A percentile compares a stretch with the other conserved stretches of the same genome.
phyloP scores from a whole-genome alignment of 768 basidiomycete species.

The Rhodotorula sphaerocarpa region DNA sequence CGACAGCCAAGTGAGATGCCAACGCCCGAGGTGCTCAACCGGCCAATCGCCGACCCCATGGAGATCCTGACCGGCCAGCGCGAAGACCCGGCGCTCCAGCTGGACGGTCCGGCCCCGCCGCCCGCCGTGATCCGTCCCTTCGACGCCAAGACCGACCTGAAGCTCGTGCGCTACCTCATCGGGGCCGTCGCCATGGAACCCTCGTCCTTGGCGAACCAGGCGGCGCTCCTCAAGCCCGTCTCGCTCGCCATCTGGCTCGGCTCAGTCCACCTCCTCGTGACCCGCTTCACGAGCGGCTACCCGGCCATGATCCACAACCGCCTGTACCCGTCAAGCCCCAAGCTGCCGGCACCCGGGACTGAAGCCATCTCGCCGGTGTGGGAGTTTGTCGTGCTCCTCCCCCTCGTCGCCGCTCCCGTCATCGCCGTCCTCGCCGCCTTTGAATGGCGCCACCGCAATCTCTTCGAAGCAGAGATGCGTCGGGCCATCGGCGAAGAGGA shows the following conservation, averaged over 20 bases:
- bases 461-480: slow-evolving; percentile 32
- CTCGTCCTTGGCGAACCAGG: slow-evolving; percentile 29
- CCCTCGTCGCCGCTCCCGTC: slow-evolving; percentile 18
- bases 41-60: too few species aligned
- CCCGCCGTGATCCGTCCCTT: slow-evolving; percentile 25
- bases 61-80: too few species aligned
- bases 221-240: slow-evolving; percentile 12
- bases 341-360: slow-evolving; percentile 5
- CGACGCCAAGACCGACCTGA: slow-evolving; percentile 12
- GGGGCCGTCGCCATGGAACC: slow-evolving; percentile 29
- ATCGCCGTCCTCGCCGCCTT: slow-evolving; percentile 28
- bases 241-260: slow-evolving; percentile 8
- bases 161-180: slow-evolving; percentile 23
- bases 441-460: slow-evolving; percentile 23
- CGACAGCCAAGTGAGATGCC: too few species aligned
- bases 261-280: slow-evolving; percentile 11
- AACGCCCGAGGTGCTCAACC: too few species aligned
- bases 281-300: slow-evolving; percentile 15
- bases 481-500: slow-evolving; percentile 33
- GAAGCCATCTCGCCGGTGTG: slow-evolving; percentile 5
- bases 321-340: background rate
- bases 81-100: background rate
- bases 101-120: background rate
- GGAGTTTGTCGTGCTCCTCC: slow-evolving; percentile 17
- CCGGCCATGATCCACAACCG: slow-evolving; percentile 19